A percentile compares a stretch with the other conserved stretches of the same genome.
phyloP scores from a whole-genome alignment of 257 asterid species.

The Solanum gracilifrons region DNA sequence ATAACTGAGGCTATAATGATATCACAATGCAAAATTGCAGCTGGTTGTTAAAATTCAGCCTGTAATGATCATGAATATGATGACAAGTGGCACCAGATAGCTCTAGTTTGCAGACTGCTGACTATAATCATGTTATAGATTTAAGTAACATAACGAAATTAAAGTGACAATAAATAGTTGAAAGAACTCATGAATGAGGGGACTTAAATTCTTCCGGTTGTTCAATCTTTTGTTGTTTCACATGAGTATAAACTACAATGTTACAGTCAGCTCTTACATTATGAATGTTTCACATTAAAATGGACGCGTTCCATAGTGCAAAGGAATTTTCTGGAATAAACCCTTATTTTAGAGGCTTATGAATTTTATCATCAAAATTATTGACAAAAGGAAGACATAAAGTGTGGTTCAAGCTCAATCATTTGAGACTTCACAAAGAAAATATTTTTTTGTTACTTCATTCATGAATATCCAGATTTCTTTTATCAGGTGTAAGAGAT shows the following conservation, averaged over 20 bases:
- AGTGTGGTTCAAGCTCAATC: neutral
- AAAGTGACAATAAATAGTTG: neutral
- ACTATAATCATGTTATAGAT: neutral
- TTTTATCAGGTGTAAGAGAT: slow-evolving; percentile 1
- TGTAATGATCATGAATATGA: neutral
- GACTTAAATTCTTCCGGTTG: neutral
- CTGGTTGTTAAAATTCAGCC: neutral
- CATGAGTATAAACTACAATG: neutral
- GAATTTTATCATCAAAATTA: neutral
- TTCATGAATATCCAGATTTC: neutral
- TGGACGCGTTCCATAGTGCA: neutral
- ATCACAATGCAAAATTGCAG: neutral
- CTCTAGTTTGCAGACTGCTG: neutral
- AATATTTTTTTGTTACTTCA: neutral
- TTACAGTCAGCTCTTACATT: neutral
- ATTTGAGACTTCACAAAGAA: neutral
- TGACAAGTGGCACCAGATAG: neutral
- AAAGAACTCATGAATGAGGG: neutral
- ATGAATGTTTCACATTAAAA: neutral
- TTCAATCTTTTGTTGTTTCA: neutral
- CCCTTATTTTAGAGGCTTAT: neutral
- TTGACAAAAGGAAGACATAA: neutral
- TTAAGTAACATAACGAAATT: neutral
- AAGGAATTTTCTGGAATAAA: neutral
- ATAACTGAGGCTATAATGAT: neutral